phyloP scores from a whole-genome alignment of 768 basidiomycete species.

The Cystofilobasidium bisporidii region DNA sequence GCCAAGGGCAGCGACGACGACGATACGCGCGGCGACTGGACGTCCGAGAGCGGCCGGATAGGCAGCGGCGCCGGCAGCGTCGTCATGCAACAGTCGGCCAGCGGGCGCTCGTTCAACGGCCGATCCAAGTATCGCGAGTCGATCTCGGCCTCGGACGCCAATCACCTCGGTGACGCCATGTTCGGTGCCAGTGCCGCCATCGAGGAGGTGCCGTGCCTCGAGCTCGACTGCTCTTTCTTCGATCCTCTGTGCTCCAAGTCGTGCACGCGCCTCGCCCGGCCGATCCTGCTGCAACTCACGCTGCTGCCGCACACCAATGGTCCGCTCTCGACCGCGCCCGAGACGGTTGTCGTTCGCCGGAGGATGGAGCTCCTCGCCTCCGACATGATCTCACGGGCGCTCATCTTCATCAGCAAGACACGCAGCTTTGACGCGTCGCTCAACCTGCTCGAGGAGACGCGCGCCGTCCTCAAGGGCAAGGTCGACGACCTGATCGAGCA shows the following conservation, averaged over 20 bases:
- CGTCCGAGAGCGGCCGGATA: not conserved
- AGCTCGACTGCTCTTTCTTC: slow-evolving; percentile 90
- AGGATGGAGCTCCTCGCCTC: slow-evolving; percentile 93
- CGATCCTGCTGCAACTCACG: slow-evolving; percentile 87
- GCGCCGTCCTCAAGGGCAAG: slow-evolving; percentile 32
- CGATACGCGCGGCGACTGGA: not conserved
- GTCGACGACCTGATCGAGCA: slow-evolving; percentile 69
- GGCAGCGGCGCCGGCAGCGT: not conserved
- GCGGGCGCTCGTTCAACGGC: not conserved
- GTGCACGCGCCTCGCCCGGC: slow-evolving; percentile 79
- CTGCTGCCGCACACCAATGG: slow-evolving; percentile 53
- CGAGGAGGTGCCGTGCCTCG: slow-evolving; percentile 91
- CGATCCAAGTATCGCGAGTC: not conserved
- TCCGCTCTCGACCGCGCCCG: slow-evolving; percentile 46
- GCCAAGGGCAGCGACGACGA: not conserved
- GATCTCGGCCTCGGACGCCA: slow-evolving; percentile 2
- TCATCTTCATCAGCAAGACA: slow-evolving; percentile 62
- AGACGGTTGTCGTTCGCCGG: slow-evolving; percentile 81
- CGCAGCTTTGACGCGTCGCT: not conserved
- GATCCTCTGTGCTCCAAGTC: slow-evolving; percentile 77
- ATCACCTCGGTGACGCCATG: slow-evolving; percentile 41
- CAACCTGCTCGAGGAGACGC: slow-evolving; percentile 72
- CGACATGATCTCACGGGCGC: slow-evolving; percentile 92
- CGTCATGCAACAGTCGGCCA: not conserved
- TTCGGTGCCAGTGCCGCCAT: slow-evolving; percentile 86